phyloP scores from a whole-genome alignment of 140 eudicot genomes.

The Stevia rebaudiana region DNA sequence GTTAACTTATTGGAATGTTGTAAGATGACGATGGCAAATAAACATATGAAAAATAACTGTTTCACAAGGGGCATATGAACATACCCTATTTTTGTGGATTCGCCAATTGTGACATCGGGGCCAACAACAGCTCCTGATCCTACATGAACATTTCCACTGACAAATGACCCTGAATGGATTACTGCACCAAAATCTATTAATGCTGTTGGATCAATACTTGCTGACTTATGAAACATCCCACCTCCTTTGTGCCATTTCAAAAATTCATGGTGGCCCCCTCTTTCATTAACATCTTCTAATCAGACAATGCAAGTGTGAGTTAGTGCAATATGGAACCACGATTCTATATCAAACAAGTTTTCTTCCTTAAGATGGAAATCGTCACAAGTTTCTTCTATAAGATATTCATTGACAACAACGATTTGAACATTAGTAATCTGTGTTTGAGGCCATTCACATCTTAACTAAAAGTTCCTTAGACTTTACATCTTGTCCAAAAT shows the following conservation, averaged over 20 bases:
- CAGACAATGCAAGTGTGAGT: slow-evolving; percentile 13
- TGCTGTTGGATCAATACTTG: slow-evolving; percentile 69
- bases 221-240: slow-evolving; percentile 68
- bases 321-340: too few species aligned
- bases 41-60: neutral
- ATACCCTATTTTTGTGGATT: slow-evolving; percentile 83
- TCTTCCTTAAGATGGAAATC: too few species aligned
- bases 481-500: neutral
- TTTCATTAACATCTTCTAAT: slow-evolving; percentile 37
- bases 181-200: slow-evolving; percentile 61
- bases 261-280: slow-evolving; percentile 29
- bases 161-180: slow-evolving; percentile 55
- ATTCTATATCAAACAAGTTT: too few species aligned
- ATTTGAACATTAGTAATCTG: neutral
- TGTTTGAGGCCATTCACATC: neutral
- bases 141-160: slow-evolving; percentile 56
- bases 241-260: slow-evolving; percentile 81
- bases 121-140: slow-evolving; percentile 84
- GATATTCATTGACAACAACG: neutral
- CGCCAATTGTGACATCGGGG: slow-evolving; percentile 64
- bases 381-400: neutral
- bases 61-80: neutral
- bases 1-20: neutral
- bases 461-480: neutral
- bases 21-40: neutral